phyloP scores from a whole-genome alignment of 148 eudicot species.

The Suaeda aralocaspica region DNA sequence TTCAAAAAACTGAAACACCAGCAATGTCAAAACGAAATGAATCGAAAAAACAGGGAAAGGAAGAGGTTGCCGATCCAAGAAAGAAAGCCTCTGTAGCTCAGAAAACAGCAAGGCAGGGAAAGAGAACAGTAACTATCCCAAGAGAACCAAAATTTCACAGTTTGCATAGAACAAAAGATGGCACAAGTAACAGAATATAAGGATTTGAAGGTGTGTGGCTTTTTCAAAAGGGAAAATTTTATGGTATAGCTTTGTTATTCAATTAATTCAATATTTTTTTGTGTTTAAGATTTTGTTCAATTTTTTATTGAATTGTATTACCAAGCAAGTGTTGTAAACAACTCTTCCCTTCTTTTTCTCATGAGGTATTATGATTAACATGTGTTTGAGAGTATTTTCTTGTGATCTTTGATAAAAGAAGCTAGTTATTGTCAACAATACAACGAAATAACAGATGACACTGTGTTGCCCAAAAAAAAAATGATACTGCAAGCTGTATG shows the following conservation, averaged over 20 bases:
- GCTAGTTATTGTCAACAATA: too few relatives aligned
- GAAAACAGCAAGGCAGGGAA: conserved; percentile 28
- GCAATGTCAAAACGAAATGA: conserved; percentile 21
- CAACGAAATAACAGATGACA: too few relatives aligned
- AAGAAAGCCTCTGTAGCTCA: conserved; percentile 22
- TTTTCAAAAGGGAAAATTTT: too few relatives aligned
- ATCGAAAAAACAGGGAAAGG: conserved; percentile 20
- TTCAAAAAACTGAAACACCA: conserved; percentile 24
- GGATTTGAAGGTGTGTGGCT: not conserved
- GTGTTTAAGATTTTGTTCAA: conserved; percentile 34
- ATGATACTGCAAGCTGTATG: too few relatives aligned
- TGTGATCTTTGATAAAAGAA: not conserved
- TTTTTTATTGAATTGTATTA: conserved; percentile 41
- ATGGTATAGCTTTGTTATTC: not conserved
- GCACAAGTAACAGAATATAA: conserved; percentile 31
- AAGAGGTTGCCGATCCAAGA: not conserved
- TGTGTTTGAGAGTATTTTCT: not conserved
- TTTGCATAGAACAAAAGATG: conserved; percentile 31
- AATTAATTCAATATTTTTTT: not conserved
- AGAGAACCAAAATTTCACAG: conserved; percentile 46
- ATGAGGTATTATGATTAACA: not conserved
- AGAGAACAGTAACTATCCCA: conserved; percentile 33
- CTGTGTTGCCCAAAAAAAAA: too few relatives aligned
- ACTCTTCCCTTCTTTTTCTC: not conserved
- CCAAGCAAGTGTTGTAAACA: not conserved